phyloP scores from a whole-genome alignment of 805 yeast genomes.

The Metschnikowia drakensbergensis region DNA sequence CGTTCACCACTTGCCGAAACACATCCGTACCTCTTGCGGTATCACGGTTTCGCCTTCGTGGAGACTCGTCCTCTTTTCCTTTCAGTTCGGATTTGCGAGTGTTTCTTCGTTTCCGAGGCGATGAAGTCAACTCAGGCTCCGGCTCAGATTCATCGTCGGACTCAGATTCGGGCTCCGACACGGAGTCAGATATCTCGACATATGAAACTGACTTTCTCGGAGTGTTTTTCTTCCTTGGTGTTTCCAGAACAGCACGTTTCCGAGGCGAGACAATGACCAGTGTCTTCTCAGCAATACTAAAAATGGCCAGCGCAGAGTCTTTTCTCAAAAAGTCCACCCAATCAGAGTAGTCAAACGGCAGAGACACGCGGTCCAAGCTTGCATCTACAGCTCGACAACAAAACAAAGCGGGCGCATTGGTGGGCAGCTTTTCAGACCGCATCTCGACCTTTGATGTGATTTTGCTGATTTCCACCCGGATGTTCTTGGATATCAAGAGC shows the following conservation, averaged over 20 bases:
- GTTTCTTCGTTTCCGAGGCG: neutral
- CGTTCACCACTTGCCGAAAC: slow-evolving; percentile 16
- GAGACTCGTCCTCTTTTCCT: neutral
- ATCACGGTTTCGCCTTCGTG: slow-evolving; percentile 1
- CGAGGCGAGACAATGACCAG: slow-evolving; percentile 18
- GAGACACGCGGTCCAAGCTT: slow-evolving; percentile 30
- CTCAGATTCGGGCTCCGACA: neutral
- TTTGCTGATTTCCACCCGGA: slow-evolving; percentile 40
- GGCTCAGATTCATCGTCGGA: slow-evolving; percentile 4
- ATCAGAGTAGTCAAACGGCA: slow-evolving; percentile 38
- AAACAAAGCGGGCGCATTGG: slow-evolving; percentile 33
- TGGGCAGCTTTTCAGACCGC: slow-evolving; percentile 33
- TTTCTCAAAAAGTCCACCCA: slow-evolving; percentile 20
- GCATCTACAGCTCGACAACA: slow-evolving; percentile 44
- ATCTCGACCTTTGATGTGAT: slow-evolving; percentile 46
- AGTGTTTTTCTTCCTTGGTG: slow-evolving; percentile 1
- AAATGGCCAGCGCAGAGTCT: slow-evolving; percentile 9
- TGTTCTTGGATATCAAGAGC: slow-evolving; percentile 50
- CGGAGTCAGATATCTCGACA: slow-evolving; percentile 7
- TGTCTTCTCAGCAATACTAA: slow-evolving; percentile 12
- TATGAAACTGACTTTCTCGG: neutral
- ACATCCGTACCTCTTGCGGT: slow-evolving; percentile 8
- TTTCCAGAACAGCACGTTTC: slow-evolving; percentile 3
- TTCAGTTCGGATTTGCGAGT: neutral
- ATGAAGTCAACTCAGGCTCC: slow-evolving; percentile 3